Conservation (phyloP, 768 basidiomycete species). For the Rhodotorula paludigena region DNA sequence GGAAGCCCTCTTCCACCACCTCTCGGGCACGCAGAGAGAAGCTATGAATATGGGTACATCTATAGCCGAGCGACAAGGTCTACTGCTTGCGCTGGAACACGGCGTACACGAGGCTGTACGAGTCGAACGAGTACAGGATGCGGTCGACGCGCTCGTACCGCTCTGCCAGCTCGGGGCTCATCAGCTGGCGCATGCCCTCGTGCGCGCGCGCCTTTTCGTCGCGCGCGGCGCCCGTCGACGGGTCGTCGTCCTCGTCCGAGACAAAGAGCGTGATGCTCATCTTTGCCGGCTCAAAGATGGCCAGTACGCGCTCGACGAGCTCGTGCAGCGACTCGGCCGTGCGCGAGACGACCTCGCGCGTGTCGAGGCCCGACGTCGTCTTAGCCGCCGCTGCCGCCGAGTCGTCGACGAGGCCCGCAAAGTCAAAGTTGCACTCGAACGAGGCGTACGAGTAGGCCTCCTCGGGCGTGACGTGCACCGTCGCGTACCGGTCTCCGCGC, state of each 20-base stretch:
- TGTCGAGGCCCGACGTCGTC: constrained; percentile 1
- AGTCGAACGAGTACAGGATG: constrained; percentile 81
- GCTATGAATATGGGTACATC: too few species aligned
- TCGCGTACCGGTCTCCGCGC: constrained; percentile 84
- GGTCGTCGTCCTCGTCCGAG: constrained; percentile 51
- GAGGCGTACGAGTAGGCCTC: constrained; percentile 97
- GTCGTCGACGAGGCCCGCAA: constrained; percentile 44
- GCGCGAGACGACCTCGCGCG: constrained; percentile 53
- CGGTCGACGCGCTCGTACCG: constrained; percentile 82
- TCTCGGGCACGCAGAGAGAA: too few species aligned
- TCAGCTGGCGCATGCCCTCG: constrained; percentile 37
- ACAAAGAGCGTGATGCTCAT: constrained; percentile 87
- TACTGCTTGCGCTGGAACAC: too few species aligned
- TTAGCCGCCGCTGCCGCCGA: constrained; percentile 1
- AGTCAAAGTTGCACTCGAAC: constrained; percentile 95
- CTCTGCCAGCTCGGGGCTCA: constrained; percentile 49
- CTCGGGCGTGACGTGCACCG: constrained; percentile 97
- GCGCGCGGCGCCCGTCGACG: constrained; percentile 46
- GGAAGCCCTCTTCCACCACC: too few species aligned
- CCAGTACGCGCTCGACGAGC: constrained; percentile 79
- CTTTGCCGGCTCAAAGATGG: constrained; percentile 83
- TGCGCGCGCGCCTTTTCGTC: constrained; percentile 26
- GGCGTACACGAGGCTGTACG: constrained; percentile 30
- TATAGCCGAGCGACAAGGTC: too few species aligned
- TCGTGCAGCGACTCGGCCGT: constrained; percentile 53